These are phyloP conservation scores for Salix suchowensis DNA, from an alignment of 345 rosid genomes.

Conservation along the genomic window DNA sequence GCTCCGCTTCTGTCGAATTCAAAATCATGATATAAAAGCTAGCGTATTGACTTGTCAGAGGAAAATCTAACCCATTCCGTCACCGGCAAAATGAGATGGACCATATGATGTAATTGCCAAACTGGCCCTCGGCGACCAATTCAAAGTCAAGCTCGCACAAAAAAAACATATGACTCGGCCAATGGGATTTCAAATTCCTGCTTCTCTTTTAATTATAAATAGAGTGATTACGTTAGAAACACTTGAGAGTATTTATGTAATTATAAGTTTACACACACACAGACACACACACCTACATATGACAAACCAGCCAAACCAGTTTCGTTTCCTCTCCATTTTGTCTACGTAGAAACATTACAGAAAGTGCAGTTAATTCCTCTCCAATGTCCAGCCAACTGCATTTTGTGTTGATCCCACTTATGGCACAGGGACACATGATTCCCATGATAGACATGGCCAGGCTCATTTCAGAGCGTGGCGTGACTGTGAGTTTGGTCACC, in stretches of 20 bases:
- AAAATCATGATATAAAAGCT: not conserved
- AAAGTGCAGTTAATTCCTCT: not conserved
- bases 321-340: too few species aligned
- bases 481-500: slow-evolving; percentile 51
- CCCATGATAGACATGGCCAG: slow-evolving; percentile 70
- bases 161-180: not conserved
- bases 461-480: slow-evolving; percentile 51
- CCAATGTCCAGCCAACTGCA: slow-evolving; percentile 38
- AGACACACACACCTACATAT: too few species aligned
- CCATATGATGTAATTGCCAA: too few species aligned
- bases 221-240: too few species aligned
- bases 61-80: too few species aligned
- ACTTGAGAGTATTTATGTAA: too few species aligned
- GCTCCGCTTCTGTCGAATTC: not conserved
- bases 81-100: too few species aligned
- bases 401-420: slow-evolving; percentile 62
- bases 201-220: too few species aligned
- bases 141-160: slow-evolving; percentile 12
- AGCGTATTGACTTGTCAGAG: not conserved
- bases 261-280: too few species aligned
- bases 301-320: not conserved
- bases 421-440: slow-evolving; percentile 84
- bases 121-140: not conserved
- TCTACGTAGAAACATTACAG: not conserved
- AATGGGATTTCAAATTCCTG: not conserved